Conservation (phyloP, 371 early-diverging fungal species). For the Rhizopus microsporus region DNA sequence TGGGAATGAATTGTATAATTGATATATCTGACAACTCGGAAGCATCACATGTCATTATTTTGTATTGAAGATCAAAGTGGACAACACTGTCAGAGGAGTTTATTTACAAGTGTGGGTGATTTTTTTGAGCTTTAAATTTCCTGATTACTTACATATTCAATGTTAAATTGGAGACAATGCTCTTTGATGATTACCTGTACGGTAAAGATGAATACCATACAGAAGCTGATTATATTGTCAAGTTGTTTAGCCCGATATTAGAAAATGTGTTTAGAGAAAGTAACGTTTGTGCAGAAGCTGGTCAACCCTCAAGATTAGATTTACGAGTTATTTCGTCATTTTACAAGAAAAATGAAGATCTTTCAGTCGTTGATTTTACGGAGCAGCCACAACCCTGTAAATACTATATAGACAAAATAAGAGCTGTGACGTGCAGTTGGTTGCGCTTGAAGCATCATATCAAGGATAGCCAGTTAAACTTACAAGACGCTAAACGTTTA, state of each 20-base stretch:
- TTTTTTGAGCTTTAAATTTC: neutral
- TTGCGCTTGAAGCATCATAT: slow-evolving; percentile 11
- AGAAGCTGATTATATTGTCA: slow-evolving; percentile 6
- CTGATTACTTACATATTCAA: slow-evolving; percentile 5
- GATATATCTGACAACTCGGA: no score
- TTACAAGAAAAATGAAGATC: neutral
- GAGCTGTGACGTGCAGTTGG: slow-evolving; percentile 9
- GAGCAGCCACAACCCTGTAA: neutral
- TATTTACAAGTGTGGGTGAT: slow-evolving; percentile 4
- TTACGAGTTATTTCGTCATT: slow-evolving; percentile 1
- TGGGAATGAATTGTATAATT: no score
- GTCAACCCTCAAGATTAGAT: slow-evolving; percentile 6
- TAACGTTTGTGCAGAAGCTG: slow-evolving; percentile 7
- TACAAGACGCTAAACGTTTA: slow-evolving; percentile 6
- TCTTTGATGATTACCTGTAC: slow-evolving; percentile 1
- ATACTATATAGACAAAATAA: slow-evolving; percentile 3
- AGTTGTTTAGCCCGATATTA: slow-evolving; percentile 7
- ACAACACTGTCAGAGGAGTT: slow-evolving; percentile 1
- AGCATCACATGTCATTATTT: no score
- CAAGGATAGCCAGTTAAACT: neutral
- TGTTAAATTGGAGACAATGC: slow-evolving; percentile 2
- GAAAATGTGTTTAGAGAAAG: slow-evolving; percentile 9
- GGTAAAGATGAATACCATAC: neutral
- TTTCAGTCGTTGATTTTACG: neutral
- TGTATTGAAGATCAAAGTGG: neutral